Evolutionary conservation across 768 basidiomycete genomes (phyloP).

Genomic region (Dendrothele bispora): DNA sequence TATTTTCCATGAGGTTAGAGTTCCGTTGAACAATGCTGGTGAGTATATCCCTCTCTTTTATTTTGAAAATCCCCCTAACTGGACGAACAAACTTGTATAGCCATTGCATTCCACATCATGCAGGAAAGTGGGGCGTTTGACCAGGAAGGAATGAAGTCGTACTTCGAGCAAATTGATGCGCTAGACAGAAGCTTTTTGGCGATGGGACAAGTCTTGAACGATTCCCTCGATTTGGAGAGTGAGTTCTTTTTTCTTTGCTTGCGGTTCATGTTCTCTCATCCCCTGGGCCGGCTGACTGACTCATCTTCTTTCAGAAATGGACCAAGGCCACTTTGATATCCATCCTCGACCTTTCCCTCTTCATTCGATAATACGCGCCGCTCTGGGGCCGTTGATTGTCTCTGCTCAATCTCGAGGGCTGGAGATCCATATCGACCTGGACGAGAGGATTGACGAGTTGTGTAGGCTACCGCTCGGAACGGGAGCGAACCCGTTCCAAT

Average conservation of each 20-base stretch:
- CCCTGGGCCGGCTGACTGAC: too few relatives aligned
- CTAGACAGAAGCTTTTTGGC: slow-evolving; percentile 34
- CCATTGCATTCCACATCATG: slow-evolving; percentile 1
- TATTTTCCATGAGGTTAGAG: slow-evolving; percentile 49
- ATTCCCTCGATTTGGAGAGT: slow-evolving; percentile 34
- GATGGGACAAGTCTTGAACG: slow-evolving; percentile 38
- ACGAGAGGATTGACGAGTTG: slow-evolving; percentile 35
- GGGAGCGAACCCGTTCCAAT: too few relatives aligned
- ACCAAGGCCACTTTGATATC: slow-evolving; percentile 31
- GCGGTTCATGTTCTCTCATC: background rate
- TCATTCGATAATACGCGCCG: slow-evolving; percentile 24
- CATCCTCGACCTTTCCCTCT: slow-evolving; percentile 37
- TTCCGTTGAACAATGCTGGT: slow-evolving; percentile 51
- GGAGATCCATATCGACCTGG: slow-evolving; percentile 29
- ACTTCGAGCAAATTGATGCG: slow-evolving; percentile 33
- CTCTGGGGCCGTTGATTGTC: slow-evolving; percentile 23
- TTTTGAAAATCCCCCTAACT: background rate
- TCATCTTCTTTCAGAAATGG: slow-evolving; percentile 27
- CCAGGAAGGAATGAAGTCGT: slow-evolving; percentile 27
- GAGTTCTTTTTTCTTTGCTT: slow-evolving; percentile 1
- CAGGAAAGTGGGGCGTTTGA: background rate
- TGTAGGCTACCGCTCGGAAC: background rate
- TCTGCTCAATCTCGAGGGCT: slow-evolving; percentile 24
- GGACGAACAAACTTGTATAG: background rate
- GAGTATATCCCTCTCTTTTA: background rate